Percentiles rank a stretch among this genome's conserved stretches.
These are phyloP conservation scores for Zygoascus biomembranicola DNA, from an alignment of 805 yeast genomes.

Conservation along the genomic window DNA sequence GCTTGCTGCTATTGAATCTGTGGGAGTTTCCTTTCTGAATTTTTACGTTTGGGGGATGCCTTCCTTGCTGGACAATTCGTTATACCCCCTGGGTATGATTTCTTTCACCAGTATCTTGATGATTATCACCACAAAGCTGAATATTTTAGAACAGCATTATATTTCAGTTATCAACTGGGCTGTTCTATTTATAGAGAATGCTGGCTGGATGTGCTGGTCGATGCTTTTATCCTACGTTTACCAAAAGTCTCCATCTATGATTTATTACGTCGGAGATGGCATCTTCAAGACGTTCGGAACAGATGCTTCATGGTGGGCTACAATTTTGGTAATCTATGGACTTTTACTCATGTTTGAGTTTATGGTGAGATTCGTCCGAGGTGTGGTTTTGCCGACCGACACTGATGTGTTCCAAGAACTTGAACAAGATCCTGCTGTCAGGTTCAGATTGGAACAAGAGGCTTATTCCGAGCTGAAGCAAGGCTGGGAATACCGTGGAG, in stretches of 20 bases:
- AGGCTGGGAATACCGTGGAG: conserved; percentile 8
- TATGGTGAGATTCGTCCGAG: conserved; percentile 47
- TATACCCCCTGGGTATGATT: conserved; percentile 75
- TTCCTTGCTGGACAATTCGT: conserved; percentile 61
- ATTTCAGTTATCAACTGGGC: conserved; percentile 61
- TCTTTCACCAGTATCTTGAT: conserved; percentile 64
- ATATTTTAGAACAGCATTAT: conserved; percentile 67
- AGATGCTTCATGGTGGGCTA: conserved; percentile 84
- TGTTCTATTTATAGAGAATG: conserved; percentile 59
- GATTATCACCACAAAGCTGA: conserved; percentile 69
- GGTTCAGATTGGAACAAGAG: conserved; percentile 61
- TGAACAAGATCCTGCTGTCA: conserved; percentile 60
- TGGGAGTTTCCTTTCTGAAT: conserved; percentile 58
- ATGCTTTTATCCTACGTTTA: conserved; percentile 66
- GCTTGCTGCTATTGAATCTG: conserved; percentile 64
- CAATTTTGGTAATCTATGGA: conserved; percentile 46
- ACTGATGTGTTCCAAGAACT: conserved; percentile 70
- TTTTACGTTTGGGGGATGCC: conserved; percentile 61
- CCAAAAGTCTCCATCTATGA: conserved; percentile 40
- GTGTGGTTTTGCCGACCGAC: conserved; percentile 56
- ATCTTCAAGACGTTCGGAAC: conserved; percentile 63
- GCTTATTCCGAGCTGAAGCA: conserved; percentile 55
- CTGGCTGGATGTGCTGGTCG: conserved; percentile 86
- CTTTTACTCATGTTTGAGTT: conserved; percentile 64
- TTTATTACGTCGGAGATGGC: conserved; percentile 66